Evolutionary conservation across 2,329 filamentous ascomycete genomes (phyloP), one percentile per base, ranked within the genome.

Genomic region (Volutella citrinella): DNA sequence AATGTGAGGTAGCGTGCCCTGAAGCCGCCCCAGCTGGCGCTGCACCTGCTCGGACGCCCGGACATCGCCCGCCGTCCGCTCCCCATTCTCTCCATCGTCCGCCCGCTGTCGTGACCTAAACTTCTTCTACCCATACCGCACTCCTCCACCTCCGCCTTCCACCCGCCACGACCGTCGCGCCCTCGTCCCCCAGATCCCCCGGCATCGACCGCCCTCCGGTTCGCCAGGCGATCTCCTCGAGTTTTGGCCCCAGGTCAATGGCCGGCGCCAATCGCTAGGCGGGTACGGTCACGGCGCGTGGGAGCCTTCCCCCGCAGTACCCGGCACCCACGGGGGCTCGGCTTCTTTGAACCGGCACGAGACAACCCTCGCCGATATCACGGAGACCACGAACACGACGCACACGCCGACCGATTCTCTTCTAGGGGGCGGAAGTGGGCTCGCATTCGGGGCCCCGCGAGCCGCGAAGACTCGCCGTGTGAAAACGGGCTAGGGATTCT

Each of bases 231-330:
- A 43, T 36, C 34, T 34, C 33, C 42, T 29, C 39, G 31, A 31
- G 32, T 26, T 41, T 42, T 35, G 39, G 39, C 45, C 42, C 41
- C 38, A 60, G 55, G 71, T 68, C 70, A 73, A 79, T 79, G 76
- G 69, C 68, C 70, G 65, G 68, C 60, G 63, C 69, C 64, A 69
- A 69, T 63, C 66, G 69, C 59, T 78, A 77, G 68, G 54, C 59
- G 63, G 60, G 56, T 61, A 62, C 68, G 68, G 70, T 71, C 70
- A 69, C 71, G 72, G 69, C 72, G 71, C 68, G 70, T 70, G 72
- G 71, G 70, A 72, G 61, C 61, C 54, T 72, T 69, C 69, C 70
- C 72, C 73, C 73, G 72, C 72, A 74, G 69, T 69, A 69, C 68
- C 69, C 60, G 68, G n/a, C n/a, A n/a, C n/a, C n/a, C n/a, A n/a